Evolutionary conservation across 257 asterid genomes (phyloP).

Genomic region (Jaltomata sinuosa): DNA sequence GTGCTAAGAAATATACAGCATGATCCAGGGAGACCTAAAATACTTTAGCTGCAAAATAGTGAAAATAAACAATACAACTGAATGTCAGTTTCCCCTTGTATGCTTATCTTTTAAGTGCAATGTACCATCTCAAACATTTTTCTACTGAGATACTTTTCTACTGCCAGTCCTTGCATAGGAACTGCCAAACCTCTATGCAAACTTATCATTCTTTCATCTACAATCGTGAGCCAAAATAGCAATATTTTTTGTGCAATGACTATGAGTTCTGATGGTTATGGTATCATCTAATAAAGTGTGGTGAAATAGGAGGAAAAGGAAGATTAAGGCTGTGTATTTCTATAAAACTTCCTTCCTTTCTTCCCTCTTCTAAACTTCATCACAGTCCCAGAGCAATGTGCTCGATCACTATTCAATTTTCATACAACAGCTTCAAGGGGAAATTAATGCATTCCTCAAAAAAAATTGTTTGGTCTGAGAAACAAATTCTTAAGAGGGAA

Average conservation of each 20-base stretch:
- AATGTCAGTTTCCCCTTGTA: background rate
- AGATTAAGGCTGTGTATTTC: background rate
- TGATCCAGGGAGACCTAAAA: background rate
- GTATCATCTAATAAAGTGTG: background rate
- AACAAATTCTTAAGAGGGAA: background rate
- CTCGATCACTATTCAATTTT: background rate
- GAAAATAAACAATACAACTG: background rate
- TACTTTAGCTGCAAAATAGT: background rate
- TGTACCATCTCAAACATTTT: background rate
- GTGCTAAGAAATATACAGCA: background rate
- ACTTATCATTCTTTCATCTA: background rate
- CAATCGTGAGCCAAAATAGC: background rate
- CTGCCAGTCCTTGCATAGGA: background rate
- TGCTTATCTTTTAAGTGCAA: background rate
- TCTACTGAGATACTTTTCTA: background rate
- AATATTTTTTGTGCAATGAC: background rate
- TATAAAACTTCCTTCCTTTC: background rate
- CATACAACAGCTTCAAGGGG: background rate
- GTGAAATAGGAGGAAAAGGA: background rate
- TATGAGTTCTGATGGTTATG: background rate
- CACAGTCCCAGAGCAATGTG: background rate
- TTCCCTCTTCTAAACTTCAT: background rate
- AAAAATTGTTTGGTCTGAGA: background rate
- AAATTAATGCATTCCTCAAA: background rate
- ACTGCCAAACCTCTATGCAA: background rate